Percentiles rank a stretch among this genome's conserved stretches.
Conservation (phyloP, 108 stramenopile genomes). For the Skeletonema menzelii region DNA sequence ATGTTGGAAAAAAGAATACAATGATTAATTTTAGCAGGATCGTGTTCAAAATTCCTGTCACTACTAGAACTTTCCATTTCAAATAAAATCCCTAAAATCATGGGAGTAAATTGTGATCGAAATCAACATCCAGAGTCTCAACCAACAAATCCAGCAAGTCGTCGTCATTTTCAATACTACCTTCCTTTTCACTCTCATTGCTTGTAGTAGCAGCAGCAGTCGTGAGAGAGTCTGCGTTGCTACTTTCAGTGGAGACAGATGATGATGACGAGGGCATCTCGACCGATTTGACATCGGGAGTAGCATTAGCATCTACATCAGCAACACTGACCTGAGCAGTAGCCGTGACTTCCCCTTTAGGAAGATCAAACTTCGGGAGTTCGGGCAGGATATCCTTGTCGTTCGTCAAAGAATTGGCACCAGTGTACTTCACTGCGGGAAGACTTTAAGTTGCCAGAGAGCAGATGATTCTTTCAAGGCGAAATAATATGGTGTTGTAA, state of each 20-base stretch:
- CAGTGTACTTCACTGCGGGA: conserved; percentile 56
- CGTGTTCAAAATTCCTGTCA: not conserved
- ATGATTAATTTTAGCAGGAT: not conserved
- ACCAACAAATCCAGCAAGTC: conserved; percentile 41
- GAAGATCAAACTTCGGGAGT: not conserved
- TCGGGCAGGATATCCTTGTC: not conserved
- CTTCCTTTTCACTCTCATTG: not conserved
- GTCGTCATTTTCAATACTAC: conserved; percentile 5
- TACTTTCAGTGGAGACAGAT: not conserved
- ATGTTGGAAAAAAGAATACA: too few species aligned
- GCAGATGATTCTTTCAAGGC: not conserved
- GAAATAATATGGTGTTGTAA: not conserved
- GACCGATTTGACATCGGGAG: not conserved
- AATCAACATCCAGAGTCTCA: conserved; percentile 34
- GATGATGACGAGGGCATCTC: not conserved
- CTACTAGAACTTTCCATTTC: too few species aligned
- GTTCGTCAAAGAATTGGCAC: conserved; percentile 26
- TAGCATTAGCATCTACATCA: not conserved
- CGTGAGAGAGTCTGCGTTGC: not conserved
- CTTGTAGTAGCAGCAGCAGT: not conserved
- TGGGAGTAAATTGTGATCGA: conserved; percentile 16
- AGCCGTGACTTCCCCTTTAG: not conserved
- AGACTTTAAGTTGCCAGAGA: conserved; percentile 21
- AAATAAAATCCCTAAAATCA: too few species aligned
- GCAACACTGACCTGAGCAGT: not conserved